phyloP scores from a whole-genome alignment of 83 land plant genomes.

The Thuja plicata region DNA sequence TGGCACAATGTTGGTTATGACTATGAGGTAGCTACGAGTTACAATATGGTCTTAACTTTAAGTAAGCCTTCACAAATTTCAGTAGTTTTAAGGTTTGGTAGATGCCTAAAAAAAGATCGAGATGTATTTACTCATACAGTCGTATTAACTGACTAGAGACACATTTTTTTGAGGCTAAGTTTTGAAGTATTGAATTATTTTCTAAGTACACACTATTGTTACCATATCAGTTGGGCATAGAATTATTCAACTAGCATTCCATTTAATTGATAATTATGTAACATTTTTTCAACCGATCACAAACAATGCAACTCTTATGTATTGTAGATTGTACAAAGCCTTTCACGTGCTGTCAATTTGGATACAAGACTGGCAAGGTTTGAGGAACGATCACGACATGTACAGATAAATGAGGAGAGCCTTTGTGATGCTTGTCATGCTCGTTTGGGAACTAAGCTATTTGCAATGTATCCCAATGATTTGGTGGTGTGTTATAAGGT shows the following conservation, averaged over 20 bases:
- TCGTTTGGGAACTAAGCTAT: slow-evolving; percentile 93
- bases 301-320: neutral
- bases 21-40: neutral
- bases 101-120: slow-evolving; percentile 3
- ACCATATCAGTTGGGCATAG: neutral
- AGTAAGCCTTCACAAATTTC: neutral
- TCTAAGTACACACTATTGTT: neutral
- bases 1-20: neutral
- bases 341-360: slow-evolving; percentile 68
- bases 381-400: slow-evolving; percentile 86
- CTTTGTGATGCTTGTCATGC: slow-evolving; percentile 87
- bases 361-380: slow-evolving; percentile 82
- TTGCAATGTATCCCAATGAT: slow-evolving; percentile 97
- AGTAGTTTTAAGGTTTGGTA: neutral
- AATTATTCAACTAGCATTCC: neutral
- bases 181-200: neutral
- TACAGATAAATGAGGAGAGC: slow-evolving; percentile 84
- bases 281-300: neutral
- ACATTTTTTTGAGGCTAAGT: neutral
- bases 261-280: neutral
- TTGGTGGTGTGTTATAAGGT: slow-evolving; percentile 96
- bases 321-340: slow-evolving; percentile 74
- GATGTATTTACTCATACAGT: neutral
- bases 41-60: neutral
- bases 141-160: neutral